Evolutionary conservation across 2,329 filamentous ascomycete species (phyloP).

Genomic region (Aspergillus sp.): DNA sequence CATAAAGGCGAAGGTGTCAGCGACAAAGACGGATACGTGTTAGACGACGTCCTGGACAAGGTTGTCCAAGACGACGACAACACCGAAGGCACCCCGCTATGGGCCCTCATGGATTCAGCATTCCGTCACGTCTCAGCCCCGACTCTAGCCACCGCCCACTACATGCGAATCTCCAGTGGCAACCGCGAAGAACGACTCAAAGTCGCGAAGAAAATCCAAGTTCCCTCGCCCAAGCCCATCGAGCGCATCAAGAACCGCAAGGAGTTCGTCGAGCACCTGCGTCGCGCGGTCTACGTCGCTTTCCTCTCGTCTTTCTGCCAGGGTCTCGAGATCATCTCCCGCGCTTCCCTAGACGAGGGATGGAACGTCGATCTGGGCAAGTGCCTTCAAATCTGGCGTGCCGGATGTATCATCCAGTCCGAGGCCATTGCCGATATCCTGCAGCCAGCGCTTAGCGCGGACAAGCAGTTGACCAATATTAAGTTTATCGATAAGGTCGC

Average conservation of each 20-base stretch:
- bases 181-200: constrained; percentile 51
- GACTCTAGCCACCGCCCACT: constrained; percentile 58
- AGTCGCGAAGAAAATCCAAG: constrained; percentile 44
- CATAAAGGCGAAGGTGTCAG: constrained; percentile 26
- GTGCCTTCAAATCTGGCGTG: constrained; percentile 55
- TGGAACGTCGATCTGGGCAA: constrained; percentile 47
- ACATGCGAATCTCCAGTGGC: constrained; percentile 57
- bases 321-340: constrained; percentile 58
- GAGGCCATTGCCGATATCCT: constrained; percentile 59
- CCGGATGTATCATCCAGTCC: constrained; percentile 64
- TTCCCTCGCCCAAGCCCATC: constrained; percentile 33
- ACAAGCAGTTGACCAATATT: constrained; percentile 27
- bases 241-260: constrained; percentile 28
- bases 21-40: constrained; percentile 42
- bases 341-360: constrained; percentile 50
- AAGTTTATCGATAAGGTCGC: constrained; percentile 43
- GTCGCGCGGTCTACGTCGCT: constrained; percentile 54
- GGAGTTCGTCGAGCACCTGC: constrained; percentile 51
- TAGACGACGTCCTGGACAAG: constrained; percentile 60
- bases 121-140: constrained; percentile 57
- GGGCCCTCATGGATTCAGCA: constrained; percentile 58
- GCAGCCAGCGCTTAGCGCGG: constrained; percentile 22
- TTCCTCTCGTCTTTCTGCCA: constrained; percentile 60
- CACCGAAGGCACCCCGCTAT: constrained; percentile 61
- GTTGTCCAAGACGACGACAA: constrained; percentile 63